A percentile compares a stretch with the other conserved stretches of the same genome.
phyloP scores from a whole-genome alignment of 805 yeast species.

The Saturnispora halmiae region DNA sequence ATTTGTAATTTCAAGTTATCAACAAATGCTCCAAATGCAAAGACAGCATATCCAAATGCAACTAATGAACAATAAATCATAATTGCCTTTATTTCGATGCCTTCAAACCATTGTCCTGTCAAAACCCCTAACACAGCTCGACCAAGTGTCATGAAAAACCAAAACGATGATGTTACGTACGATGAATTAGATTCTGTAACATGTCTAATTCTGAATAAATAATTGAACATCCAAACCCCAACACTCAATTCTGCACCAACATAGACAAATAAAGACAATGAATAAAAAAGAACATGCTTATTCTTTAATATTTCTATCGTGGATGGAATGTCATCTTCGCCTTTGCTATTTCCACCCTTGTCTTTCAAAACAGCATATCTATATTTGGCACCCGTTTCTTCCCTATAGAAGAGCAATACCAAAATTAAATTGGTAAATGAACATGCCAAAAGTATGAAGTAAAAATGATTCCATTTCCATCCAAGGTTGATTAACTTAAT shows the following conservation, averaged over 20 bases:
- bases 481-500: slow-evolving; percentile 33
- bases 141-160: slow-evolving; percentile 44
- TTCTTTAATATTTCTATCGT: slow-evolving; percentile 25
- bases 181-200: slow-evolving; percentile 33
- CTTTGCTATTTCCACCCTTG: slow-evolving; percentile 13
- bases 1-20: slow-evolving; percentile 23
- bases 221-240: slow-evolving; percentile 47
- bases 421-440: slow-evolving; percentile 22
- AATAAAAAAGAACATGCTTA: slow-evolving; percentile 32
- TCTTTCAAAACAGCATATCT: slow-evolving; percentile 21
- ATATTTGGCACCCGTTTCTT: slow-evolving; percentile 40
- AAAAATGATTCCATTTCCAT: slow-evolving; percentile 38
- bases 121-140: slow-evolving; percentile 39
- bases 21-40: slow-evolving; percentile 28
- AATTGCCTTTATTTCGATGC: slow-evolving; percentile 34
- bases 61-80: slow-evolving; percentile 30
- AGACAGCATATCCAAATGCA: slow-evolving; percentile 24
- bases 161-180: slow-evolving; percentile 40
- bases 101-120: slow-evolving; percentile 36
- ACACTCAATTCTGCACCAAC: slow-evolving; percentile 46
- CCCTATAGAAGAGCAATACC: slow-evolving; percentile 27
- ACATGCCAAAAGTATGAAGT: slow-evolving; percentile 29
- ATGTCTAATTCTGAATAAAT: slow-evolving; percentile 33
- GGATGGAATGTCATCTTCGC: slow-evolving; percentile 8
- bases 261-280: slow-evolving; percentile 37